Conservation (phyloP, 1,139 yeast genomes). For the Yamadazyma songkhlaensis region DNA sequence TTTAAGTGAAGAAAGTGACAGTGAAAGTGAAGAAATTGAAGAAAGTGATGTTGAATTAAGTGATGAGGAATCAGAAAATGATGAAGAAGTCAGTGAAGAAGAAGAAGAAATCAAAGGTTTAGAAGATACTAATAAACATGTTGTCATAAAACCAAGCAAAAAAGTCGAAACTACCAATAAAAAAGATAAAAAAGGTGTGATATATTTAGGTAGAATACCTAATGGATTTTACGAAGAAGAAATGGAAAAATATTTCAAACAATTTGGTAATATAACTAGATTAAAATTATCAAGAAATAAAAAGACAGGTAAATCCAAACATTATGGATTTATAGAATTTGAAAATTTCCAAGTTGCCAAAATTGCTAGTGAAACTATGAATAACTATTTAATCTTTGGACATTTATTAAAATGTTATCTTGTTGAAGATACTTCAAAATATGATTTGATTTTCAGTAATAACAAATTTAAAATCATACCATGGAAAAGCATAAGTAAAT, state of each 20-base stretch:
- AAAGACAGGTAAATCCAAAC: slow-evolving; percentile 88
- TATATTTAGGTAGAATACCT: slow-evolving; percentile 91
- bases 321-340: slow-evolving; percentile 85
- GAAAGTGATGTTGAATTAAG: slow-evolving; percentile 15
- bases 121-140: slow-evolving; percentile 19
- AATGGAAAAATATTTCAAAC: slow-evolving; percentile 75
- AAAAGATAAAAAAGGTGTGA: slow-evolving; percentile 51
- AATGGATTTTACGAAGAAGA: slow-evolving; percentile 88
- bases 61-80: slow-evolving; percentile 15
- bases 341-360: slow-evolving; percentile 71
- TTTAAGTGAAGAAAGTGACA: slow-evolving; percentile 6
- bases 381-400: slow-evolving; percentile 85
- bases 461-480: slow-evolving; percentile 60
- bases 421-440: slow-evolving; percentile 48
- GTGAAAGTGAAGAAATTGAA: slow-evolving; percentile 14
- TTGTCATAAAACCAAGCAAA: slow-evolving; percentile 28
- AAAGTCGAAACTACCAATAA: slow-evolving; percentile 16
- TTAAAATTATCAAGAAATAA: slow-evolving; percentile 84
- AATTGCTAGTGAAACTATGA: slow-evolving; percentile 92
- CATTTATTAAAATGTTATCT: slow-evolving; percentile 71
- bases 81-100: slow-evolving; percentile 18
- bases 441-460: slow-evolving; percentile 55
- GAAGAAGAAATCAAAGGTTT: slow-evolving; percentile 15
- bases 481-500: slow-evolving; percentile 54
- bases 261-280: slow-evolving; percentile 81